A percentile compares a stretch with the other conserved stretches of the same genome.
phyloP scores from a whole-genome alignment of 2,329 filamentous ascomycete species.

The Chlorencoelia australis region DNA sequence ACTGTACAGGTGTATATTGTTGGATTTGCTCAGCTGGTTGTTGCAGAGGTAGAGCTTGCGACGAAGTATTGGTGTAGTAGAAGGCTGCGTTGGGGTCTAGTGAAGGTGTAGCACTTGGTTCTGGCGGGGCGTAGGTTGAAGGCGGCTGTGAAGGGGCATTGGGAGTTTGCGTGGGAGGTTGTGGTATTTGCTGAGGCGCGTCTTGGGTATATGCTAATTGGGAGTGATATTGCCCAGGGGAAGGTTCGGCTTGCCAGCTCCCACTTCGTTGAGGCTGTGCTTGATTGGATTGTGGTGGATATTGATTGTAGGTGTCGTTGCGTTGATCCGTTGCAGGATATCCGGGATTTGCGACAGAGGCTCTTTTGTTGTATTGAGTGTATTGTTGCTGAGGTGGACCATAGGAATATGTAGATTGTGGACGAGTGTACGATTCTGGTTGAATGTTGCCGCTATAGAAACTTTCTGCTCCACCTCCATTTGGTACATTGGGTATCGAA shows the following conservation, averaged over 20 bases:
- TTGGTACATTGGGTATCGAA: slow-evolving; percentile 47
- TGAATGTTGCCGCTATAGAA: slow-evolving; percentile 66
- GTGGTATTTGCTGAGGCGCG: slow-evolving; percentile 19
- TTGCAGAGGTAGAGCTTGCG: slow-evolving; percentile 26
- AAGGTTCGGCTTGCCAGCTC: slow-evolving; percentile 36
- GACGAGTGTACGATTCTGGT: slow-evolving; percentile 37
- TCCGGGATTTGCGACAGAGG: slow-evolving; percentile 15
- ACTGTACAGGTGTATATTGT: slow-evolving; percentile 29
- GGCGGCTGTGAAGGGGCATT: slow-evolving; percentile 26
- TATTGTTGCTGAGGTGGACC: slow-evolving; percentile 36
- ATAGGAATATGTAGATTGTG: slow-evolving; percentile 42
- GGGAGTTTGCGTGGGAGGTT: slow-evolving; percentile 21
- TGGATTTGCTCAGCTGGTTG: slow-evolving; percentile 33
- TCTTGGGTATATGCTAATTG: slow-evolving; percentile 13
- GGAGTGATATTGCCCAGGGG: slow-evolving; percentile 11
- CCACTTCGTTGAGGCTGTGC: slow-evolving; percentile 37
- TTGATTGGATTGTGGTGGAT: slow-evolving; percentile 35
- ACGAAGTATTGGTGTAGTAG: slow-evolving; percentile 43
- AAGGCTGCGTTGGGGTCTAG: slow-evolving; percentile 46
- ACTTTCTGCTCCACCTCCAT: slow-evolving; percentile 54
- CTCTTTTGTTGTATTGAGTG: slow-evolving; percentile 27
- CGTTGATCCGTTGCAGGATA: slow-evolving; percentile 17
- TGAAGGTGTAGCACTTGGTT: slow-evolving; percentile 27
- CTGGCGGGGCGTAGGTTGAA: slow-evolving; percentile 27
- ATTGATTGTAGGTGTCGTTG: slow-evolving; percentile 17